Base-by-base conservation (phyloP, 2,329 filamentous ascomycete species). In the Furcasterigmium furcatum region DNA sequence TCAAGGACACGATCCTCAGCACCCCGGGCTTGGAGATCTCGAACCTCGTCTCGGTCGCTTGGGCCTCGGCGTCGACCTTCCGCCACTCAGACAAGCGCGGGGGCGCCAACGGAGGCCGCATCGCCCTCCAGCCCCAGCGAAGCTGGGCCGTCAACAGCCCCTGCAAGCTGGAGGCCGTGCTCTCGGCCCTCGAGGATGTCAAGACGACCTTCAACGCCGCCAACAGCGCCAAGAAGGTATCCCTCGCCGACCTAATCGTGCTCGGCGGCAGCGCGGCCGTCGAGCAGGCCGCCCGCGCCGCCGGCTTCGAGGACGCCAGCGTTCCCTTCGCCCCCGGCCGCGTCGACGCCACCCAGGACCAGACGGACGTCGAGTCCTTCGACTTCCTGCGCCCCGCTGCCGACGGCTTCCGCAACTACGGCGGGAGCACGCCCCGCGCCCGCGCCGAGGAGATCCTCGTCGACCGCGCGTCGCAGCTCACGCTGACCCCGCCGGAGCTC, bases 381-480 rank as follows among this genome's bases (percentile, higher is more conserved):
- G 62, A 60, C 48, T 73, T 84, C 66, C 77, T 91, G 16, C 78
- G 89, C 72, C 86, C 87, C 2, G 54, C 71, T 24, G 77, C 76
- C n/a, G 87, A 91, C 52, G 85, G 84, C 6, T 91, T 91, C 85
- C 85, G 87, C 60, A 91, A 87, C 77, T 90, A 87, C 61, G 86
- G 85, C 58, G 72, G 77, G 53, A 78, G 78, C 2, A 82, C 75
- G 4, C 49, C 66, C 2, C 80, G 82, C 35, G 83, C 82, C 25
- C 75, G 73, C 54, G 76, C 80, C 7, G 87, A 91, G 70, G 77
- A 87, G 57, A 75, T 81, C 60, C 77, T 91, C 18, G 74, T 91
- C 41, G 87, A 91, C 76, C 76, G 73, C 52, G 87, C 87, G 2
- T 73, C 87, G 50, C 79, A 87, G 18, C 79, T 91, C 14, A 87